These are phyloP conservation scores for Volvariella volvacea DNA, from an alignment of 1,284 basidiomycete species.

Conservation along the genomic window DNA sequence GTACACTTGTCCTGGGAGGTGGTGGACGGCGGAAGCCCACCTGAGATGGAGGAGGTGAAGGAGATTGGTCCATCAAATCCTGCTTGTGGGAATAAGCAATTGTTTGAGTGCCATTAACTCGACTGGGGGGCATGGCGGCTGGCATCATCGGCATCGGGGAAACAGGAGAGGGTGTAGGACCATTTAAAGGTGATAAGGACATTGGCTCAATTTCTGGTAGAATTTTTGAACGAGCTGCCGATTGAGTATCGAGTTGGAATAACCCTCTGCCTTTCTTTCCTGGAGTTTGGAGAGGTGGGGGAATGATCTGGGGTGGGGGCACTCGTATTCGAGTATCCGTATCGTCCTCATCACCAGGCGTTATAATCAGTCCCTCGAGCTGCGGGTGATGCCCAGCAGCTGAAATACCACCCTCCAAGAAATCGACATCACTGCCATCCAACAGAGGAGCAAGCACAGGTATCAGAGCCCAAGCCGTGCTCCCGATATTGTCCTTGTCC, in stretches of 20 bases:
- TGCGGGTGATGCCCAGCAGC: slow-evolving; percentile 49
- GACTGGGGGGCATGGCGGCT: slow-evolving; percentile 18
- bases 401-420: slow-evolving; percentile 63
- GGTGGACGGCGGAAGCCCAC: slow-evolving; percentile 47
- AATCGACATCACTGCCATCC: slow-evolving; percentile 47
- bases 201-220: slow-evolving; percentile 52
- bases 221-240: slow-evolving; percentile 40
- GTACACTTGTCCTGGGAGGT: slow-evolving; percentile 52
- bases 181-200: slow-evolving; percentile 23
- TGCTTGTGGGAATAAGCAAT: not conserved
- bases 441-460: slow-evolving; percentile 51
- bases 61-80: slow-evolving; percentile 35
- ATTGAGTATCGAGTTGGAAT: slow-evolving; percentile 59
- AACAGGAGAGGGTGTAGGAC: slow-evolving; percentile 17
- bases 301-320: slow-evolving; percentile 11
- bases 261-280: slow-evolving; percentile 41
- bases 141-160: slow-evolving; percentile 30
- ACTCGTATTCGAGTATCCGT: slow-evolving; percentile 20
- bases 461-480: slow-evolving; percentile 62
- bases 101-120: not conserved
- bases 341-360: slow-evolving; percentile 26
- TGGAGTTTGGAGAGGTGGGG: slow-evolving; percentile 8
- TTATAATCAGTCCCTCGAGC: slow-evolving; percentile 42
- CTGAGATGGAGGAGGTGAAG: slow-evolving; percentile 63
- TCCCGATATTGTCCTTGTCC: slow-evolving; percentile 46